Evolutionary conservation across 805 yeast species (phyloP).

Genomic region (Candida boleticola): DNA sequence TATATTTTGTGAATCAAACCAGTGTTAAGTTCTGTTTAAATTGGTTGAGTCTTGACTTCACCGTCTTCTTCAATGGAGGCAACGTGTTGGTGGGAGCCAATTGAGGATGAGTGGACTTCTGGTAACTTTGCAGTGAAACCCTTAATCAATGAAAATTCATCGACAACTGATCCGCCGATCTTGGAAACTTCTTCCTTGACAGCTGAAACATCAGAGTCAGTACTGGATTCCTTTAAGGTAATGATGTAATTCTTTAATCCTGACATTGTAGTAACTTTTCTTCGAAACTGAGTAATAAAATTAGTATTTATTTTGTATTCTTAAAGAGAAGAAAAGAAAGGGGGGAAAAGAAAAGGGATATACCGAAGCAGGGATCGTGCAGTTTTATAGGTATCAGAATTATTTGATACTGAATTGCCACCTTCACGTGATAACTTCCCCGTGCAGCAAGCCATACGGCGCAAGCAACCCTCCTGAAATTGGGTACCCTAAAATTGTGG

Average conservation of each 20-base stretch:
- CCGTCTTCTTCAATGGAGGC: conserved; percentile 65
- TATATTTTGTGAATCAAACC: no score
- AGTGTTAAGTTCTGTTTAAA: no score
- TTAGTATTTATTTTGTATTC: background rate
- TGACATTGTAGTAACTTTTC: conserved; percentile 11
- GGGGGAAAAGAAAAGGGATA: background rate
- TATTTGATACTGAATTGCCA: background rate
- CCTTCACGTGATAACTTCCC: background rate
- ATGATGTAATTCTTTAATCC: conserved; percentile 37
- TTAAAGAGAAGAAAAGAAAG: no score
- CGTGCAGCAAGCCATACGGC: no score
- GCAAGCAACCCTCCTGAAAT: no score
- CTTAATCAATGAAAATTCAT: conserved; percentile 63
- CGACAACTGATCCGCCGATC: conserved; percentile 60
- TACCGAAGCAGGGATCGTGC: background rate
- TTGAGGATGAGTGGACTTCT: conserved; percentile 41
- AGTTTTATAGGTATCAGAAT: background rate
- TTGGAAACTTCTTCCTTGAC: conserved; percentile 49
- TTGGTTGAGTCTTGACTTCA: conserved; percentile 50
- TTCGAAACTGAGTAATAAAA: background rate
- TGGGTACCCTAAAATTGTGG: no score
- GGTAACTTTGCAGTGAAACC: conserved; percentile 66
- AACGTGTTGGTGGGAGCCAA: conserved; percentile 51
- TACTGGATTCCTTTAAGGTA: conserved; percentile 45
- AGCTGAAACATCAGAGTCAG: conserved; percentile 35